Base-by-base conservation (phyloP, 1,139 yeast genomes). In the Debaryomyces subglobosus region DNA sequence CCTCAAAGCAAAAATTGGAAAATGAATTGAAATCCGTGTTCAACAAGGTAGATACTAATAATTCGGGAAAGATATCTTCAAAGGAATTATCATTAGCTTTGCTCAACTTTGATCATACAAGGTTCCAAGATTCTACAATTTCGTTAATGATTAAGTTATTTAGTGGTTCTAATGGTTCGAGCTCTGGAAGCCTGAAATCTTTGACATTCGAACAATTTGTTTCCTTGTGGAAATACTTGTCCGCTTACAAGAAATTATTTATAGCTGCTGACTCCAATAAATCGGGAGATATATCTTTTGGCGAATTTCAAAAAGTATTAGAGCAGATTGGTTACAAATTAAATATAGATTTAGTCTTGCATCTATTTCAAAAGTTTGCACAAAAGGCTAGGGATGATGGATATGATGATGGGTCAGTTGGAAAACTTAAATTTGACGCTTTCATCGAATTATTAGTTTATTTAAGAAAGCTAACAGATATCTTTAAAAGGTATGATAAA, bases 371-470 rank as follows among this genome's bases (percentile, higher is more conserved):
- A 53, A 79, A 78, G 51, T 86, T 85, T 60, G 78, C 86, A 34
- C 60, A 65, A 50, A 71, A 70, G 65, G 76, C 58, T 56, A 64
- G 52, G 60, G 71, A 61, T 55, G 72, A 51, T 56, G 77, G 55
- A 8, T 49, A 47, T 40, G 61, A 53, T 36, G 61, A 59, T 39
- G 63, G 65, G 16, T 52, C 69, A 0, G 70, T 79, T 54, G 85
- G 84, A 20, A 85, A 81, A 54, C 73, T 89, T 64, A 84, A 87
- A 53, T 90, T 89, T 64, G 96, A 90, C 65, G 79, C 84, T 63
- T 89, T 89, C 66, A 91, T 89, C 39, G 96, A 89, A 62, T 77
- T 89, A 48, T 77, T 90, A 56, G 88, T 89, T 30, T 86, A 89
- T 76, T 71, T 89, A 58, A 77, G 90, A 64, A 81, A 89, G 54